Percentiles rank a stretch among this genome's conserved stretches.
These are phyloP conservation scores for Rhynchosporium secalis DNA, from an alignment of 2,329 filamentous ascomycete genomes.

Conservation along the genomic window DNA sequence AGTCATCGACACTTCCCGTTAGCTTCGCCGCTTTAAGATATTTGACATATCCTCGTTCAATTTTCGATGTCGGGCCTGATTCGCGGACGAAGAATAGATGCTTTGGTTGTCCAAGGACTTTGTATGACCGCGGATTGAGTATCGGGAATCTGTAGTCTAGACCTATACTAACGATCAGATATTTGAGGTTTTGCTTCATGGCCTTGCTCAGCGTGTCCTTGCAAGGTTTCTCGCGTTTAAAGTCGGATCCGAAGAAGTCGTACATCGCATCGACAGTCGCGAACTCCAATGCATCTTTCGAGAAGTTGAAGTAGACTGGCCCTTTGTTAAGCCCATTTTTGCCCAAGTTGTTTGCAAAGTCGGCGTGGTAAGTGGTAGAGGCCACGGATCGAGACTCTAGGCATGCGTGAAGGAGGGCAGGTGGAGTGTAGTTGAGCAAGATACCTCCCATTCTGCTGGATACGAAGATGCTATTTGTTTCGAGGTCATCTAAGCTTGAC, in stretches of 20 bases:
- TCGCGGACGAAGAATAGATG: no score
- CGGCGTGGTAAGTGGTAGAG: not conserved
- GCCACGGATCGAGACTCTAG: not conserved
- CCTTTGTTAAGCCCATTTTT: not conserved
- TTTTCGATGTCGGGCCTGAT: no score
- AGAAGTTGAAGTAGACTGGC: conserved; percentile 3
- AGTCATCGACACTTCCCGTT: no score
- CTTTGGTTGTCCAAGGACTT: no score
- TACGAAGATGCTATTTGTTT: not conserved
- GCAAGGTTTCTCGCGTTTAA: no score
- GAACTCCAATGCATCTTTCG: not conserved
- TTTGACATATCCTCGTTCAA: no score
- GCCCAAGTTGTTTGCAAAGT: not conserved
- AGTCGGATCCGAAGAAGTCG: no score
- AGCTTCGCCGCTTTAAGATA: no score
- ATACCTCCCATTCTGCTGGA: not conserved
- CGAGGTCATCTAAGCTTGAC: not conserved
- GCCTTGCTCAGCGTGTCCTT: not conserved
- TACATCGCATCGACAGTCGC: no score
- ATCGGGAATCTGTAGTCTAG: no score
- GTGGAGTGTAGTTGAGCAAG: not conserved
- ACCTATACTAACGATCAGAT: no score
- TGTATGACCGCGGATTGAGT: no score
- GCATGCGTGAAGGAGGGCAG: not conserved
- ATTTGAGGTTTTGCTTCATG: not conserved